Percentiles rank a stretch among this genome's conserved stretches.
phyloP scores from a whole-genome alignment of 495 filamentous ascomycete species.

The Lepraria neglecta region DNA sequence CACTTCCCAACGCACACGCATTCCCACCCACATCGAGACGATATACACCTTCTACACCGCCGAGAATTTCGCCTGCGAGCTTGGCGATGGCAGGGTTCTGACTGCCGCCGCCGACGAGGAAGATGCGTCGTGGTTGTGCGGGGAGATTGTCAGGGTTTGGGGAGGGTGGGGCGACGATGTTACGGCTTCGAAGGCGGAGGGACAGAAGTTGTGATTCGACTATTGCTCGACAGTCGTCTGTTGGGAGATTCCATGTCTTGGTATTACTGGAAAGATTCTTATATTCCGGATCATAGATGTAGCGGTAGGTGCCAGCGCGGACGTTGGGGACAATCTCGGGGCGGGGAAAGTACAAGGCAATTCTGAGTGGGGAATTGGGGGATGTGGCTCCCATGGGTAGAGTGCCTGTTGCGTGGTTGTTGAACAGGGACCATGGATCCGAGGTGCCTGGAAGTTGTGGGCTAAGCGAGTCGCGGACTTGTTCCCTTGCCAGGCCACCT shows the following conservation, averaged over 20 bases:
- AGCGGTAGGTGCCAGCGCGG: constrained; percentile 75
- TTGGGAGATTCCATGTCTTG: constrained; percentile 48
- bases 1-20: constrained; percentile 83
- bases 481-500: constrained; percentile 75
- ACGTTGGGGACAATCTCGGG: constrained; percentile 95
- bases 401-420: constrained; percentile 56
- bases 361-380: constrained; percentile 51
- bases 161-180: constrained; percentile 56
- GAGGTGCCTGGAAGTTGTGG: constrained; percentile 30
- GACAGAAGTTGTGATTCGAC: constrained; percentile 92
- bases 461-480: constrained; percentile 67
- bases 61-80: constrained; percentile 77
- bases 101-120: constrained; percentile 87
- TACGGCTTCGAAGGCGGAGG: constrained; percentile 73
- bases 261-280: constrained; percentile 18
- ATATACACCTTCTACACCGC: constrained; percentile 82
- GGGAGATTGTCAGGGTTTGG: constrained; percentile 46
- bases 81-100: constrained; percentile 80
- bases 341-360: constrained; percentile 88
- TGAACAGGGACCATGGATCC: constrained; percentile 71
- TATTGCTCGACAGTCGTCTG: constrained; percentile 75
- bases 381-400: constrained; percentile 57
- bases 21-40: constrained; percentile 92
- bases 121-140: constrained; percentile 80
- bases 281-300: constrained; percentile 49